Conservation (phyloP, 352 stramenopile genomes). For the Phytophthora pini region DNA sequence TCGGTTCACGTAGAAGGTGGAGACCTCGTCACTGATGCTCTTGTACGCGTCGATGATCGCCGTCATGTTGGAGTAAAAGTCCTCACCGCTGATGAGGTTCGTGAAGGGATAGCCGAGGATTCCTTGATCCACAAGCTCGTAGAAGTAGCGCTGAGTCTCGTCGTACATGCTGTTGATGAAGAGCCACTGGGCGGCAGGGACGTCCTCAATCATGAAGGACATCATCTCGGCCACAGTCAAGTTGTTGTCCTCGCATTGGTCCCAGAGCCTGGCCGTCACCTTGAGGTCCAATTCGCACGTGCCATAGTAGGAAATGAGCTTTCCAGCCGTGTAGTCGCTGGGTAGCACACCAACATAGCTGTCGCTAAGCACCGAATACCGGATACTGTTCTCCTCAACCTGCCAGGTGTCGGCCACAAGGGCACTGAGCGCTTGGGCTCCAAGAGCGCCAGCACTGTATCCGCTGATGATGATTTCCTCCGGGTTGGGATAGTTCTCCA, state of each 20-base stretch:
- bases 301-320: slow-evolving; percentile 69
- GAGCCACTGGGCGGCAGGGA: slow-evolving; percentile 59
- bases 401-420: slow-evolving; percentile 65
- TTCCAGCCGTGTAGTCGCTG: slow-evolving; percentile 47
- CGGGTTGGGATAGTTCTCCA: slow-evolving; percentile 66
- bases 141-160: slow-evolving; percentile 70
- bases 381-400: slow-evolving; percentile 57
- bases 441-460: slow-evolving; percentile 63
- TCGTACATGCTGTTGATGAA: slow-evolving; percentile 75
- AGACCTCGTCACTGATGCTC: slow-evolving; percentile 50
- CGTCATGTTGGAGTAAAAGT: slow-evolving; percentile 68
- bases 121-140: slow-evolving; percentile 59
- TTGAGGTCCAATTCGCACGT: slow-evolving; percentile 60
- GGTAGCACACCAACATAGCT: slow-evolving; percentile 73
- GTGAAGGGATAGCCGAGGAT: slow-evolving; percentile 63
- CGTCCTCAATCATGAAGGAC: slow-evolving; percentile 56
- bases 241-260: slow-evolving; percentile 52
- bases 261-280: slow-evolving; percentile 41
- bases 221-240: slow-evolving; percentile 59
- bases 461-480: slow-evolving; percentile 64
- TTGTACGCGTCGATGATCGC: slow-evolving; percentile 61
- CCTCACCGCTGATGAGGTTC: slow-evolving; percentile 52
- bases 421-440: slow-evolving; percentile 51
- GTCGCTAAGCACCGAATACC: slow-evolving; percentile 65
- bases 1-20: slow-evolving; percentile 57